These are phyloP conservation scores for Ganoderma lingzhi DNA, from an alignment of 1,284 basidiomycete genomes.

Conservation along the genomic window DNA sequence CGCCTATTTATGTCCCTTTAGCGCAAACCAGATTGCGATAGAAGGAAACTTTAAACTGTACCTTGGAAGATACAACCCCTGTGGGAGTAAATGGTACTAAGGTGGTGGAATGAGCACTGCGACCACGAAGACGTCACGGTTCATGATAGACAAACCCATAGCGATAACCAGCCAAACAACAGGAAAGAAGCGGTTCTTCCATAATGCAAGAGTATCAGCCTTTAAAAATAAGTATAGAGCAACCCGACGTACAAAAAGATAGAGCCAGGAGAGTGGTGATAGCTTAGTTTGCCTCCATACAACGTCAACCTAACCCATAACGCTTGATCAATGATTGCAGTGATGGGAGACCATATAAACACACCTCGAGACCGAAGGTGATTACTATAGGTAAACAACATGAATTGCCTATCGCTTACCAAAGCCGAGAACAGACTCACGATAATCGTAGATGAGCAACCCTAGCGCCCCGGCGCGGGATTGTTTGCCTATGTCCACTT, in stretches of 20 bases:
- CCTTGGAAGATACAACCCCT: slow-evolving; percentile 22
- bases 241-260: neutral
- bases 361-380: neutral
- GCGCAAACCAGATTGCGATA: no score
- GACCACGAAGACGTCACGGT: no score
- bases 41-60: neutral
- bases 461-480: slow-evolving; percentile 1
- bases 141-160: slow-evolving; percentile 12
- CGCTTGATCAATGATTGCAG: neutral
- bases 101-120: neutral
- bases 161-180: slow-evolving; percentile 26
- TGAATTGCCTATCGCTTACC: neutral
- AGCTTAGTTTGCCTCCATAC: neutral
- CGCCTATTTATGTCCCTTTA: neutral
- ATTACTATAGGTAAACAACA: neutral
- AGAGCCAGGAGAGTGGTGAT: neutral
- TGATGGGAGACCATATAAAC: neutral
- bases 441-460: slow-evolving; percentile 3
- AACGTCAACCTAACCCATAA: neutral
- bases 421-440: neutral
- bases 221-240: neutral
- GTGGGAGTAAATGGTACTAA: slow-evolving; percentile 24
- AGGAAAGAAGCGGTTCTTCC: slow-evolving; percentile 34
- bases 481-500: slow-evolving; percentile 7
- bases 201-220: neutral